These are phyloP conservation scores for Ploettnerulaceae sp. DNA, from an alignment of 2,329 filamentous ascomycete species.

Conservation along the genomic window DNA sequence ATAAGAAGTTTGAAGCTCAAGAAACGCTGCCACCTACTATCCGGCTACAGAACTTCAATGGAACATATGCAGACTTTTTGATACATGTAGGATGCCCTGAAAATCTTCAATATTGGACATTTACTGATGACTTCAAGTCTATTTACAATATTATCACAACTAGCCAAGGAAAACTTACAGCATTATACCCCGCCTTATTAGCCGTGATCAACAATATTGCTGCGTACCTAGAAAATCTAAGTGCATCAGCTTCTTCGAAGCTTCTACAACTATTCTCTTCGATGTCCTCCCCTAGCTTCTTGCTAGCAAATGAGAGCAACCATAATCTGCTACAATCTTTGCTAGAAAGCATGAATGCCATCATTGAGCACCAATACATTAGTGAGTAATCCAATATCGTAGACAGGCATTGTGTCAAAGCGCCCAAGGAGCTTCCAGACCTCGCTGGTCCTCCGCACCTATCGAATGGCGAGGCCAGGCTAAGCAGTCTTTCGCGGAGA, in stretches of 20 bases:
- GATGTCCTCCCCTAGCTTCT: conserved; percentile 89
- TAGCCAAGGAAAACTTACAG: conserved; percentile 83
- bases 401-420: background rate
- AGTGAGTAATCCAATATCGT: conserved; percentile 45
- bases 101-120: background rate
- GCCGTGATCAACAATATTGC: conserved; percentile 93
- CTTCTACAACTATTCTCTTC: conserved; percentile 83
- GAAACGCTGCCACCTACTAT: conserved; percentile 81
- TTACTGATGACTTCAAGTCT: conserved; percentile 50
- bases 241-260: conserved; percentile 69
- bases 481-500: conserved; percentile 11
- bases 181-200: conserved; percentile 85
- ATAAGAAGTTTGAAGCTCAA: conserved; percentile 82
- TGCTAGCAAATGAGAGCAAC: conserved; percentile 89
- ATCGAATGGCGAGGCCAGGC: conserved; percentile 9
- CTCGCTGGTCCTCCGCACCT: conserved; percentile 1
- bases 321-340: conserved; percentile 75
- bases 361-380: conserved; percentile 82
- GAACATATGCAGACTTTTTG: conserved; percentile 89
- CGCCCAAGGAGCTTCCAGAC: conserved; percentile 5
- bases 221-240: conserved; percentile 74
- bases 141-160: conserved; percentile 88
- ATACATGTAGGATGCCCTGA: conserved; percentile 61
- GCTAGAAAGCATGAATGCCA: conserved; percentile 82
- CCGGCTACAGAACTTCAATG: conserved; percentile 76